A percentile compares a stretch with the other conserved stretches of the same genome.
phyloP scores from a whole-genome alignment of 1,139 yeast genomes.

The Geotrichum macrosporum region DNA sequence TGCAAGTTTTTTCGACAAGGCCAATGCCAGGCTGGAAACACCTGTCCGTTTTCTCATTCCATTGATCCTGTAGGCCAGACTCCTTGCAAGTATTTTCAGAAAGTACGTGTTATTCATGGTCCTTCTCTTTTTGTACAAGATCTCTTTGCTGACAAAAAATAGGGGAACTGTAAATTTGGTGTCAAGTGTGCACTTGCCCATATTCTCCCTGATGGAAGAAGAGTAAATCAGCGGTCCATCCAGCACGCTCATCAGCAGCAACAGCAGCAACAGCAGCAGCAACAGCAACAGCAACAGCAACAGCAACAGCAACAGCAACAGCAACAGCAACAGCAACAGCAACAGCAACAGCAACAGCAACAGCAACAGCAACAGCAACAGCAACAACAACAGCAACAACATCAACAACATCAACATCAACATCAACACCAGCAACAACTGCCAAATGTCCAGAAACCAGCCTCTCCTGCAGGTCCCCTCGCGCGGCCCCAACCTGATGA shows the following conservation, averaged over 20 bases:
- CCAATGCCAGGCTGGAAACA: slow-evolving; percentile 85
- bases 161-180: slow-evolving; percentile 91
- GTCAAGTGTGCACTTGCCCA: slow-evolving; percentile 90
- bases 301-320: slow-evolving; percentile 18
- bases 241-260: too few relatives aligned
- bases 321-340: slow-evolving; percentile 14
- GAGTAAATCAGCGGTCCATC: slow-evolving; percentile 53
- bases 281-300: slow-evolving; percentile 19
- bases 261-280: too few relatives aligned
- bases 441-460: slow-evolving; percentile 1
- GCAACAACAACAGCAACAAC: too few relatives aligned
- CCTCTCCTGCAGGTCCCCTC: background rate
- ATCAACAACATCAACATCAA: slow-evolving; percentile 14
- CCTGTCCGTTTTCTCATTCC: slow-evolving; percentile 90
- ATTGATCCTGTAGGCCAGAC: slow-evolving; percentile 60
- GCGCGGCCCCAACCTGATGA: slow-evolving; percentile 5
- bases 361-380: too few relatives aligned
- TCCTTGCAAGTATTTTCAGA: slow-evolving; percentile 89
- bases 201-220: slow-evolving; percentile 80
- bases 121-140: background rate
- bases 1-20: slow-evolving; percentile 91
- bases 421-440: too few relatives aligned
- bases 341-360: too few relatives aligned
- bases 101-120: slow-evolving; percentile 37
- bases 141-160: too few relatives aligned